Percentiles rank a stretch among this genome's conserved stretches.
These are phyloP conservation scores for Lipomyces spencermartinsiae DNA, from an alignment of 805 yeast species.

Conservation along the genomic window DNA sequence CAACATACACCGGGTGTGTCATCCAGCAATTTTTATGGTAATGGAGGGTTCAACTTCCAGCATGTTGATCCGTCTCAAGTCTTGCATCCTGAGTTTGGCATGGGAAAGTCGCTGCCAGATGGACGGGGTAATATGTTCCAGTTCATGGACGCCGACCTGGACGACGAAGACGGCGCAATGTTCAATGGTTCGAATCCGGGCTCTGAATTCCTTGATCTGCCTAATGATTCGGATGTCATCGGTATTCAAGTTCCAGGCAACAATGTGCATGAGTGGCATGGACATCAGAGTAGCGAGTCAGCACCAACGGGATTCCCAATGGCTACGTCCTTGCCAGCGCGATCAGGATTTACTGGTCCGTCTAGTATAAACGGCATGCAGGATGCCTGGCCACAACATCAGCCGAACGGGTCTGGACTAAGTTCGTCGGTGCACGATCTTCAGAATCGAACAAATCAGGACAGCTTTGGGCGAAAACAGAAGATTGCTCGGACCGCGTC, in stretches of 20 bases:
- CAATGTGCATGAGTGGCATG: conserved; percentile 17
- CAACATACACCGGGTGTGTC: conserved; percentile 31
- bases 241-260: conserved; percentile 14
- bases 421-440: conserved; percentile 30
- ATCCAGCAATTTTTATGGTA: conserved; percentile 19
- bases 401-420: not conserved
- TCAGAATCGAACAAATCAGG: conserved; percentile 29
- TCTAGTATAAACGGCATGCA: conserved; percentile 15
- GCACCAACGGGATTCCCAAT: conserved; percentile 1
- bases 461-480: conserved; percentile 38
- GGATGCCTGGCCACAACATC: conserved; percentile 14
- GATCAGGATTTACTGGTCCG: conserved; percentile 13
- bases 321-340: conserved; percentile 22
- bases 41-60: conserved; percentile 21
- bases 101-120: conserved; percentile 18
- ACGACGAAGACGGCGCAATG: conserved; percentile 27
- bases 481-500: conserved; percentile 39
- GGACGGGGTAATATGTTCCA: conserved; percentile 17
- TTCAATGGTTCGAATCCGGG: conserved; percentile 3
- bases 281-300: not conserved
- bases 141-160: conserved; percentile 16
- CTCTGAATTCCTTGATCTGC: conserved; percentile 29
- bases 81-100: conserved; percentile 18
- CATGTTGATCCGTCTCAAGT: conserved; percentile 37
- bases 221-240: conserved; percentile 21